Base-by-base conservation (phyloP, 2,329 filamentous ascomycete species). In the Beauveria medogensis region DNA sequence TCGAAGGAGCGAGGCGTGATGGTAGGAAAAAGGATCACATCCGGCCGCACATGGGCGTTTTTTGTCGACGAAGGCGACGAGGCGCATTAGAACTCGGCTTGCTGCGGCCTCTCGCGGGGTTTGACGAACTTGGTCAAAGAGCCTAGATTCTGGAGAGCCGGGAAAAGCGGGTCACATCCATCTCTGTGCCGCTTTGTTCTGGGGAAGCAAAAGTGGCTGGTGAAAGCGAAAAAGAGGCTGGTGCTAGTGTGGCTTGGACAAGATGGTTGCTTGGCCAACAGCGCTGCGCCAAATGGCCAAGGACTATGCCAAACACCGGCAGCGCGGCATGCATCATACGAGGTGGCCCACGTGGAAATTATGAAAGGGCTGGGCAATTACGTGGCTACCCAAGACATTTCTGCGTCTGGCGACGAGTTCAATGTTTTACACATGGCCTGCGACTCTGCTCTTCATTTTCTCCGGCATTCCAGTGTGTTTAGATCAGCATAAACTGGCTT, bases 191-290 rank as follows among this genome's bases (percentile, higher is more conserved):
- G 62, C 61, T 60, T 62, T 58, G 55, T 47, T 64, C 62, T 64
- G 62, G 58, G 56, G 59, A 52, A 52, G 46, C 1, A 50, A 50
- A 56, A 26, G 53, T 61, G 53, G 59, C 59, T 61, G 28, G 34
- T 43, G 18, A 22, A 3, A 3, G 28, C 10, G 22, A 34, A 59
- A 59, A 59, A 40, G 57, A 55, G 57, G 57, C 57, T 60, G 57
- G 50, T 54, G 58, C n/a, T 40, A 61, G 47, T 60, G 58, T 60
- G 58, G 58, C 58, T 60, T 34, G 18, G 70, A 72, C 70, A 66
- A 70, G 74, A 75, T 74, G 67, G 75, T 78, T 78, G 74, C 71
- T 71, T 64, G 55, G 75, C 65, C 75, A 75, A 78, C 76, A 64
- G 59, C 3, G 24, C n/a, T 8, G 41, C 48, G 20, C 24, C 48